Percentiles rank a stretch among this genome's conserved stretches.
phyloP scores from a whole-genome alignment of 2,329 filamentous ascomycete species.

The Seiridium unicorne region DNA sequence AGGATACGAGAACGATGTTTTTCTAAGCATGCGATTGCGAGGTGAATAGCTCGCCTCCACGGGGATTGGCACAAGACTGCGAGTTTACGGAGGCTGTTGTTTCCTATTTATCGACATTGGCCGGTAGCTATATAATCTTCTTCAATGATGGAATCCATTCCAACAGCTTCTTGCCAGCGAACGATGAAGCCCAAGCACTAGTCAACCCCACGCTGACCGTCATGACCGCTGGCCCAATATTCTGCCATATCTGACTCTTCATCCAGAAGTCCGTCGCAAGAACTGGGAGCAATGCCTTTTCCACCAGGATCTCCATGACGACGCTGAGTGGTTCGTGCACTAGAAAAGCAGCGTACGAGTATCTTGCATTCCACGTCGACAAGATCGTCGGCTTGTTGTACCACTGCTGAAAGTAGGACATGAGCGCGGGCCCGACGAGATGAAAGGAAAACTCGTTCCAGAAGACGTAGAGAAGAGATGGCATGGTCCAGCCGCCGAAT shows the following conservation, averaged over 20 bases:
- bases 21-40: no score
- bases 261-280: neutral
- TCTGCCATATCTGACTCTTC: neutral
- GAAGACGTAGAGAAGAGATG: slow-evolving; percentile 12
- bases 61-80: no score
- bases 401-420: slow-evolving; percentile 2
- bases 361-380: neutral
- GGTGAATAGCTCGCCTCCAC: no score
- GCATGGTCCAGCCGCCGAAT: slow-evolving; percentile 9
- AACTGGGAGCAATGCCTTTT: neutral
- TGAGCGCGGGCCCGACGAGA: slow-evolving; percentile 9
- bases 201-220: neutral
- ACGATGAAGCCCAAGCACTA: neutral
- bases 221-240: neutral
- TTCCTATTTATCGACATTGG: no score
- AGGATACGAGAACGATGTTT: no score
- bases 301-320: neutral
- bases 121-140: neutral
- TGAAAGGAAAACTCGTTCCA: slow-evolving; percentile 19
- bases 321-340: slow-evolving; percentile 7
- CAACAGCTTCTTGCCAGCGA: neutral
- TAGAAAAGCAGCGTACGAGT: slow-evolving; percentile 10
- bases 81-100: no score
- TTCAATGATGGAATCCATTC: neutral
- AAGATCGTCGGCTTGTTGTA: neutral